Evolutionary conservation across 305 asterid genomes (phyloP), one percentile per base, ranked within the genome.

Genomic region (Plantago coronopus): DNA sequence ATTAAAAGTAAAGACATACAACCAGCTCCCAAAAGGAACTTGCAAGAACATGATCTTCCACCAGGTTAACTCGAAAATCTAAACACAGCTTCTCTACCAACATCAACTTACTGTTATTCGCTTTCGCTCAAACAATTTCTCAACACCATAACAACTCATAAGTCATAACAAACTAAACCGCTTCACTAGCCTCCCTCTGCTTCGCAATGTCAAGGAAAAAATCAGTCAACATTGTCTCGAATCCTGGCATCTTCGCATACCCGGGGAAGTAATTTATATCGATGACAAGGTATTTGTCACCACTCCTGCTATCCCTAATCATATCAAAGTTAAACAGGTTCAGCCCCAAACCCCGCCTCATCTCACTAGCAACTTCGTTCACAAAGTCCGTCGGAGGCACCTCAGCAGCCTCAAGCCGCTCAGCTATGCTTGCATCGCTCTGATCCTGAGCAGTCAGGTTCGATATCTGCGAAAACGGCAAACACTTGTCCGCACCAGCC

Each of bases 201-300:
- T 17, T 69, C 69, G 72, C 67, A 66, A 75, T 49, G 62, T 78
- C 95, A 14, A 83, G 82, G 67, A 91, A 80, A 67, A 88, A 91
- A 62, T 81, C 86, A n/a, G 89, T 84, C 70, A 91, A 54, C 48
- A 89, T 55, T 23, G 71, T 66, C 73, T 89, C 97, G 49, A 78
- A 89, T 17, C 58, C 25, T 0, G 95, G 95, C 79, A 93, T 69
- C 80, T 93, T 93, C 0, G 89, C 93, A 62, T 81, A 93, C n/a
- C 96, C 97, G 0, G 97, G 98, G 59, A 93, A 87, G 83, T 86
- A 89, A 64, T 93, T 89, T 18, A 91, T 89, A 72, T 91, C 98
- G 21, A 91, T 87, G 7, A 89, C 79, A 40, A 83, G 89, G 77
- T 81, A 89, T 17, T 82, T 58, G 31, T 76, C 86, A 27, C 63